Evolutionary conservation across 495 filamentous ascomycete species (phyloP).

Genomic region (Penicillium turbatum): DNA sequence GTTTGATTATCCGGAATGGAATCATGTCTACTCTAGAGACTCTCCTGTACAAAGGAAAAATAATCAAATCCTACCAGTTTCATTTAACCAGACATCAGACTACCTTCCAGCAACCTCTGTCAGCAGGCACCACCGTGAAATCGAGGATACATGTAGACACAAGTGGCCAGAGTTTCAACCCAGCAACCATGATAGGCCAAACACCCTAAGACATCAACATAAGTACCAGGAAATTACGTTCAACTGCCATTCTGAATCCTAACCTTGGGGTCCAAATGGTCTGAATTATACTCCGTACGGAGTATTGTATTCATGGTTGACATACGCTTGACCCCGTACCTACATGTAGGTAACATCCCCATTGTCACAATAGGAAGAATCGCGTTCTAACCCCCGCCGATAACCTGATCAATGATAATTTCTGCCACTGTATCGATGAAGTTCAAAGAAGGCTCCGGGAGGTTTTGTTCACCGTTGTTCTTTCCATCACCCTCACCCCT

Average conservation of each 20-base stretch:
- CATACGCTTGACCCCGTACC: constrained; percentile 35
- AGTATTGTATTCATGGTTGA: neutral
- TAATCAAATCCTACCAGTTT: neutral
- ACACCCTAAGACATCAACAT: constrained; percentile 48
- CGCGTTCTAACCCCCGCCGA: constrained; percentile 72
- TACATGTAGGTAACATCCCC: too few species aligned
- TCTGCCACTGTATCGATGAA: constrained; percentile 68
- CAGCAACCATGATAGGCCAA: constrained; percentile 61
- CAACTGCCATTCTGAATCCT: neutral
- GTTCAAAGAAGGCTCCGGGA: constrained; percentile 40
- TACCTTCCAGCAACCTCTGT: constrained; percentile 66
- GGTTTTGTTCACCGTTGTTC: constrained; percentile 5
- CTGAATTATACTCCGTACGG: too few species aligned
- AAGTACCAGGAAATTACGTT: neutral
- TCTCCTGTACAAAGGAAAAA: neutral
- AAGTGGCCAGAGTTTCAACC: constrained; percentile 76
- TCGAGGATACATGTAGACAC: constrained; percentile 72
- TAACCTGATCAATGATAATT: constrained; percentile 69
- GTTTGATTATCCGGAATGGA: neutral
- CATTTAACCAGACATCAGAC: constrained; percentile 45
- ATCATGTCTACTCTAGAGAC: neutral
- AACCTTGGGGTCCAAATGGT: constrained; percentile 28
- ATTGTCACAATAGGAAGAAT: constrained; percentile 59
- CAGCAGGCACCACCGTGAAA: constrained; percentile 68
- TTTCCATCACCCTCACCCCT: constrained; percentile 20